A percentile compares a stretch with the other conserved stretches of the same genome.
Evolutionary conservation across 164 flowering plant species (phyloP).

Genomic region (grape (Vitis vinifera)): DNA sequence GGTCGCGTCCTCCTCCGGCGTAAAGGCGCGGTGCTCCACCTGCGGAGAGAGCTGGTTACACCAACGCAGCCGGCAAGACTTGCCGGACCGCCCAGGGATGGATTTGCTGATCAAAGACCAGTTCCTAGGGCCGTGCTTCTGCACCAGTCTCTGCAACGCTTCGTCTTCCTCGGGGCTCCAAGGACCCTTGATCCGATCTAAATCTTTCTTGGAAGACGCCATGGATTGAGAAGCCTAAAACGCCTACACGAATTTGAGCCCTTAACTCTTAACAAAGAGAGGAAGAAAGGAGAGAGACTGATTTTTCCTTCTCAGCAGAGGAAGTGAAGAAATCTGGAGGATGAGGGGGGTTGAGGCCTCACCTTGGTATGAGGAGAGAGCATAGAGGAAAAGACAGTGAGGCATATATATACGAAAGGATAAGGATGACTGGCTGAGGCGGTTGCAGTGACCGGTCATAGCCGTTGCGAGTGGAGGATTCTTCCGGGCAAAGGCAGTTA

Average conservation of each 20-base stretch:
- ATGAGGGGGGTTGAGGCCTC: conserved; percentile 29
- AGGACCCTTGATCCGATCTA: conserved; percentile 90
- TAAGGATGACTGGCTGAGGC: conserved; percentile 46
- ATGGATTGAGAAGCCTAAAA: conserved; percentile 2
- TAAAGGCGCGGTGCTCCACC: conserved; percentile 76
- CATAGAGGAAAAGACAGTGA: neutral
- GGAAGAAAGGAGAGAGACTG: neutral
- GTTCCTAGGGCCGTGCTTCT: conserved; percentile 77
- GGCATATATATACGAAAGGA: conserved; percentile 28
- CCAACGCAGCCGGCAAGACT: conserved; percentile 91
- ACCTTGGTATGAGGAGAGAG: conserved; percentile 15
- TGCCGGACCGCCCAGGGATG: conserved; percentile 89
- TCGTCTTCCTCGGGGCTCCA: conserved; percentile 96
- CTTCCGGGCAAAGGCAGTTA: conserved; percentile 48
- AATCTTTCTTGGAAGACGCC: conserved; percentile 41
- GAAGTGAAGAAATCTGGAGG: too few species aligned
- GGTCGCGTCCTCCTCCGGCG: conserved; percentile 74
- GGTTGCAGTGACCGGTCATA: conserved; percentile 38
- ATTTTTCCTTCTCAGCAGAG: too few species aligned
- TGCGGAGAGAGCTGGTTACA: conserved; percentile 90
- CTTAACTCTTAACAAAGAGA: neutral
- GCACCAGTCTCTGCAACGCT: conserved; percentile 52
- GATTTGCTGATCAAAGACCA: conserved; percentile 86
- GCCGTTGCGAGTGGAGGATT: conserved; percentile 29
- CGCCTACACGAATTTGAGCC: neutral